Conservation (phyloP, 2,329 filamentous ascomycete genomes). For the Ascomycota sp. region DNA sequence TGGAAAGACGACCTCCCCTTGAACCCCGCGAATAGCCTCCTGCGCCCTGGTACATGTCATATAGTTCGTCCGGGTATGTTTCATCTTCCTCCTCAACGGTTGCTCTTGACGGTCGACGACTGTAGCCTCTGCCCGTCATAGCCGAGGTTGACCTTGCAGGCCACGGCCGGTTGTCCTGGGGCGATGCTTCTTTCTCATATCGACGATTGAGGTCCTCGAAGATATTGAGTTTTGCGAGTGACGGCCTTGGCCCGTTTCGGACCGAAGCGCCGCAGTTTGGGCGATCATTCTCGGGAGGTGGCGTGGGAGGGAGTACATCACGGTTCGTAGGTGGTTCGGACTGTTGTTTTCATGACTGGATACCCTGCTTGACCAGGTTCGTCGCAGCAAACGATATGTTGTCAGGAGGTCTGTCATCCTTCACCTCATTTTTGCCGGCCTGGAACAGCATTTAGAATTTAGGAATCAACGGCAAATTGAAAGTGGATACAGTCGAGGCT, state of each 20-base stretch:
- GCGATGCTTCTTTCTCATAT: slow-evolving; percentile 34
- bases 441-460: slow-evolving; percentile 5
- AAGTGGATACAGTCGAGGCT: slow-evolving; percentile 5
- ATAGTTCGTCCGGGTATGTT: slow-evolving; percentile 49
- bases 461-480: too few relatives aligned
- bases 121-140: slow-evolving; percentile 21
- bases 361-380: slow-evolving; percentile 74
- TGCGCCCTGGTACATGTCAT: slow-evolving; percentile 35
- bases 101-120: slow-evolving; percentile 10
- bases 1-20: slow-evolving; percentile 11
- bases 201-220: slow-evolving; percentile 31
- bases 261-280: slow-evolving; percentile 39
- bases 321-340: slow-evolving; percentile 64
- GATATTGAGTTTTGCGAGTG: slow-evolving; percentile 42
- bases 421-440: slow-evolving; percentile 31
- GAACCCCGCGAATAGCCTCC: slow-evolving; percentile 15
- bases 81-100: slow-evolving; percentile 38
- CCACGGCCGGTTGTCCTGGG: slow-evolving; percentile 14
- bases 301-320: slow-evolving; percentile 91
- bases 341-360: slow-evolving; percentile 64
- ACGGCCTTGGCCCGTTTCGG: slow-evolving; percentile 37
- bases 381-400: slow-evolving; percentile 82
- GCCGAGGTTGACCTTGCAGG: slow-evolving; percentile 24
- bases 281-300: slow-evolving; percentile 75
- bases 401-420: slow-evolving; percentile 66